These are phyloP conservation scores for Diaporthe sp. DNA, from an alignment of 2,329 filamentous ascomycete genomes.

Conservation along the genomic window DNA sequence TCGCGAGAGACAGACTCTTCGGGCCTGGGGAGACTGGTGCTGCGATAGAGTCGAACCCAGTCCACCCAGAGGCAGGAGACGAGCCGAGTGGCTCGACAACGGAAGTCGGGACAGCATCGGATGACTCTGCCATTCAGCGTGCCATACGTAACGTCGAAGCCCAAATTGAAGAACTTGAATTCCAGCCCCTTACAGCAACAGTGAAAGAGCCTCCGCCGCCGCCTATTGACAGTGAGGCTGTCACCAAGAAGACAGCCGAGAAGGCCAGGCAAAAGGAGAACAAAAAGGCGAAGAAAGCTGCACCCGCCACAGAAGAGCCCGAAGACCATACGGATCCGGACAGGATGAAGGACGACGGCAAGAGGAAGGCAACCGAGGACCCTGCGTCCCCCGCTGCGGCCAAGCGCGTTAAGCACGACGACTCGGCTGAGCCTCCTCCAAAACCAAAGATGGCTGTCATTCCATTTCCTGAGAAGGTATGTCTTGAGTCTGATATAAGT, in stretches of 20 bases:
- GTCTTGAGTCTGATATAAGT: constrained; percentile 38
- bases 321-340: neutral
- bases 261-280: constrained; percentile 19
- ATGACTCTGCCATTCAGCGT: neutral
- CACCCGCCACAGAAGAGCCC: constrained; percentile 12
- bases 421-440: constrained; percentile 63
- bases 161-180: constrained; percentile 27
- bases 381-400: constrained; percentile 71
- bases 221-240: neutral
- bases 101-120: neutral
- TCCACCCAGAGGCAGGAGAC: constrained; percentile 6
- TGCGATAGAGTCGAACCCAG: constrained; percentile 29
- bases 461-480: constrained; percentile 90
- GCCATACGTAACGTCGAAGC: constrained; percentile 26
- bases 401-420: constrained; percentile 75
- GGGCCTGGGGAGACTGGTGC: neutral
- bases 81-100: neutral
- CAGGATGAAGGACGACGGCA: constrained; percentile 62
- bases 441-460: constrained; percentile 73
- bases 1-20: neutral
- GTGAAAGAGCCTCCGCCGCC: constrained; percentile 15
- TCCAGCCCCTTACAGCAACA: constrained; percentile 29
- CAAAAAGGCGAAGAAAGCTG: constrained; percentile 20
- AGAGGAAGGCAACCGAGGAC: constrained; percentile 82
- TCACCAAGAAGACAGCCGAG: constrained; percentile 26